Conservation (phyloP, 768 basidiomycete species). For the Psilocybe cyanescens region DNA sequence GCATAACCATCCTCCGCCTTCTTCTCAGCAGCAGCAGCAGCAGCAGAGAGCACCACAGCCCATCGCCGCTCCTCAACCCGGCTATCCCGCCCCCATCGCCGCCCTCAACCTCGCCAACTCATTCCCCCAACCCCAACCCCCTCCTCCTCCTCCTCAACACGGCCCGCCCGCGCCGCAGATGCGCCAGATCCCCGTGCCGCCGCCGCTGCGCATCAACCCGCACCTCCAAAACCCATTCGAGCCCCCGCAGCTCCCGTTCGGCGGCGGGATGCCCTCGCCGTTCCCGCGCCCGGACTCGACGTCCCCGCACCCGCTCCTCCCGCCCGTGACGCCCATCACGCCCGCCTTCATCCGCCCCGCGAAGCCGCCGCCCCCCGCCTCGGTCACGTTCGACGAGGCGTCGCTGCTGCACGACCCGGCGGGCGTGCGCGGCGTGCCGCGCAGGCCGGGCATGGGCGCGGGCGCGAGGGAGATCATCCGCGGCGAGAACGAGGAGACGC, state of each 20-base stretch:
- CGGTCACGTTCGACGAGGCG: neutral
- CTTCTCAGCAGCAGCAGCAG: slow-evolving; percentile 12
- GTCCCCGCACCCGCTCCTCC: slow-evolving; percentile 73
- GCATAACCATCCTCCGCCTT: slow-evolving; percentile 1
- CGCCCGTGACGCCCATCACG: slow-evolving; percentile 78
- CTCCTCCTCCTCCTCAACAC: slow-evolving; percentile 1
- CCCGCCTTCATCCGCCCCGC: slow-evolving; percentile 77
- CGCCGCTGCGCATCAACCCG: slow-evolving; percentile 15
- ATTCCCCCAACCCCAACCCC: neutral
- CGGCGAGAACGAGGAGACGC: slow-evolving; percentile 49
- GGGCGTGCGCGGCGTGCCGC: neutral
- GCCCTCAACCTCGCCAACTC: slow-evolving; percentile 52
- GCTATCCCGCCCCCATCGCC: slow-evolving; percentile 72
- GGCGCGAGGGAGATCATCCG: neutral
- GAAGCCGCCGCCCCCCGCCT: slow-evolving; percentile 1
- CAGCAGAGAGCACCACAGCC: slow-evolving; percentile 11
- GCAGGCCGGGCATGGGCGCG: neutral
- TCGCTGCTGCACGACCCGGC: slow-evolving; percentile 3
- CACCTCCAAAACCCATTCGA: slow-evolving; percentile 12
- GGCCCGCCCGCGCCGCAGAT: slow-evolving; percentile 6
- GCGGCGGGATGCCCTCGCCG: slow-evolving; percentile 4
- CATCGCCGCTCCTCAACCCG: slow-evolving; percentile 74
- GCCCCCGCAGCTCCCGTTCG: slow-evolving; percentile 29
- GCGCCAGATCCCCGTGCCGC: neutral
- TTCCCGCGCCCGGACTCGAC: slow-evolving; percentile 33